Evolutionary conservation across 2,329 filamentous ascomycete genomes (phyloP), one percentile per base, ranked within the genome.

Genomic region (Scedosporium minutisporum): DNA sequence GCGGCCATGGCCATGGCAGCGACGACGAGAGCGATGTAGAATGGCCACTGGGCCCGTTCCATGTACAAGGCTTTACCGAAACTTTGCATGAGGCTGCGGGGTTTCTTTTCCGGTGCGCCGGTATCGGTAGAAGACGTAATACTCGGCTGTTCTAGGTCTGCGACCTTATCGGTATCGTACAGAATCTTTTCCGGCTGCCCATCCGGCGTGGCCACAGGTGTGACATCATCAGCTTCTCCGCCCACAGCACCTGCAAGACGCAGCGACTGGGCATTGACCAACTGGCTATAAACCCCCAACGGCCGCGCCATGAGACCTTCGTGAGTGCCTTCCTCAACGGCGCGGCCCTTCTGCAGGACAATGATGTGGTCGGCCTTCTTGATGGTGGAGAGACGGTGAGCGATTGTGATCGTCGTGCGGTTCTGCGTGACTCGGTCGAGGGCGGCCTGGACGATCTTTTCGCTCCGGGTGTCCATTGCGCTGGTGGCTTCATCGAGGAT

Each of bases 401-500:
- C 69, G 18, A 70, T 68, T 1, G 65, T 66, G 25, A 70, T 66
- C 1, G 67, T 69, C 4, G 66, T 69, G 5, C 66, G 65, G 16
- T 64, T 61, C 14, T 61, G 55, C 1, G 62, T 65, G 14, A 64
- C 63, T 48, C 65, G 58, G 59, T 69, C 64, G 6, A 67, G 64
- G 6, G 69, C 71, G 16, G 75, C 78, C 14, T 81, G 70, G 14
- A 67, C 65, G 27, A 82, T 74, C 12, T 66, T 67, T 2, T 80
- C 80, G 21, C 64, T 66, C 2, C 80, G 76, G 3, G 81, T 78
- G 55, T 83, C 80, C 58, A 84, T 81, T 14, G 88, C 86, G 63
- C 85, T 88, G 0, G 89, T 92, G 0, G 90, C 89, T 72, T 93
- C 89, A 68, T 95, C 89, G 7, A 95, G 77, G 42, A 93, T 86